Evolutionary conservation across 192 early-diverging fungal species (phyloP).

Genomic region (Coemansia sp.): DNA sequence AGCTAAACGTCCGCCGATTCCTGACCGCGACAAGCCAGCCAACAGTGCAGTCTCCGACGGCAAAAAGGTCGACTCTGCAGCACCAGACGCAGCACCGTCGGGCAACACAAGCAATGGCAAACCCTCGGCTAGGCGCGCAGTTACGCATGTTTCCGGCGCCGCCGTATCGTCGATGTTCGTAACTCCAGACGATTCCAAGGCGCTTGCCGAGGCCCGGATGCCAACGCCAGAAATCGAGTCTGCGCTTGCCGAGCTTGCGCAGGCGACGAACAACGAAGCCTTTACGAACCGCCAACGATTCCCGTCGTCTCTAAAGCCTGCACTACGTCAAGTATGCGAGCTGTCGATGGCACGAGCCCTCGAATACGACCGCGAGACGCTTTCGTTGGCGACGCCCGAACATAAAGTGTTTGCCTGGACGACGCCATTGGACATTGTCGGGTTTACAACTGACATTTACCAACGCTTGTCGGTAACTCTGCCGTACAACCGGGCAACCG

Average conservation of each 20-base stretch:
- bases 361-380: slow-evolving; percentile 41
- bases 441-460: slow-evolving; percentile 43
- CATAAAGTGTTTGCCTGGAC: slow-evolving; percentile 45
- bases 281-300: slow-evolving; percentile 51
- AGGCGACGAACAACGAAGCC: slow-evolving; percentile 26
- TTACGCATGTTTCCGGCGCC: slow-evolving; percentile 17
- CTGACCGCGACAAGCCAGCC: slow-evolving; percentile 29
- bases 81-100: neutral
- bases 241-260: slow-evolving; percentile 28
- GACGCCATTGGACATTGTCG: slow-evolving; percentile 49
- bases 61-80: neutral
- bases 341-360: slow-evolving; percentile 49
- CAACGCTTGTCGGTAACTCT: slow-evolving; percentile 28
- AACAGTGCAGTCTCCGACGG: neutral
- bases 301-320: slow-evolving; percentile 48
- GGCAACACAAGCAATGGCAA: slow-evolving; percentile 1
- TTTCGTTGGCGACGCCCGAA: slow-evolving; percentile 41
- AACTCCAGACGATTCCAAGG: slow-evolving; percentile 18
- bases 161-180: slow-evolving; percentile 4
- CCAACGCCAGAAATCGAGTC: slow-evolving; percentile 47
- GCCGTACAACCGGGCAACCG: slow-evolving; percentile 50
- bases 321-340: slow-evolving; percentile 50
- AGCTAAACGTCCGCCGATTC: slow-evolving; percentile 32
- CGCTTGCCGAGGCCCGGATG: slow-evolving; percentile 24
- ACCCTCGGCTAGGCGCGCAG: slow-evolving; percentile 12